Evolutionary conservation across 345 rosid genomes (phyloP).

Genomic region (Gossypium herbaceum): DNA sequence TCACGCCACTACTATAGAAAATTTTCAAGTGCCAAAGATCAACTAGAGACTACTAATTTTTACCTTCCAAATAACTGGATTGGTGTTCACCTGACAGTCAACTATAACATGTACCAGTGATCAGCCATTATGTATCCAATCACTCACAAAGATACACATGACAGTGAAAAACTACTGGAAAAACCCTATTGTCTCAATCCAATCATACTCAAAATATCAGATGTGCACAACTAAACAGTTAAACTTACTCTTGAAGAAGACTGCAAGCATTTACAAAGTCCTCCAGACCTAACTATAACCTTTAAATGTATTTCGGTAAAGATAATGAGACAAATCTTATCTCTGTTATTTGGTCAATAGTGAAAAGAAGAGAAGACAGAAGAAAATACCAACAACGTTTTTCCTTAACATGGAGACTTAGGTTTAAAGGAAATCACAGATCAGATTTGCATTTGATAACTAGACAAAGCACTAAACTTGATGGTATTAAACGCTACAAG

Average conservation of each 20-base stretch:
- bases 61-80: no score
- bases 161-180: no score
- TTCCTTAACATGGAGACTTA: conserved; percentile 2
- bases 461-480: neutral
- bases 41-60: no score
- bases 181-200: no score
- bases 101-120: no score
- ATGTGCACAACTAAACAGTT: neutral
- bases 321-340: neutral
- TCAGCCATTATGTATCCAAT: no score
- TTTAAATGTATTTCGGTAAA: neutral
- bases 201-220: no score
- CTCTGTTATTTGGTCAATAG: neutral
- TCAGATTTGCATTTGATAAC: neutral
- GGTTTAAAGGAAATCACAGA: neutral
- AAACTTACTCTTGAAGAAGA: neutral
- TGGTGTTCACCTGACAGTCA: no score
- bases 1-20: no score
- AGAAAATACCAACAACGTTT: neutral
- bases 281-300: neutral
- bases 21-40: no score
- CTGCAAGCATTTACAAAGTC: neutral
- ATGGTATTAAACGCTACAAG: neutral
- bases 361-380: neutral
- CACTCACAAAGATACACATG: no score